Evolutionary conservation across 169 alveolate genomes (phyloP), one percentile per base, ranked within the genome.

Genomic region (Ichthyophthirius multifiliis): DNA sequence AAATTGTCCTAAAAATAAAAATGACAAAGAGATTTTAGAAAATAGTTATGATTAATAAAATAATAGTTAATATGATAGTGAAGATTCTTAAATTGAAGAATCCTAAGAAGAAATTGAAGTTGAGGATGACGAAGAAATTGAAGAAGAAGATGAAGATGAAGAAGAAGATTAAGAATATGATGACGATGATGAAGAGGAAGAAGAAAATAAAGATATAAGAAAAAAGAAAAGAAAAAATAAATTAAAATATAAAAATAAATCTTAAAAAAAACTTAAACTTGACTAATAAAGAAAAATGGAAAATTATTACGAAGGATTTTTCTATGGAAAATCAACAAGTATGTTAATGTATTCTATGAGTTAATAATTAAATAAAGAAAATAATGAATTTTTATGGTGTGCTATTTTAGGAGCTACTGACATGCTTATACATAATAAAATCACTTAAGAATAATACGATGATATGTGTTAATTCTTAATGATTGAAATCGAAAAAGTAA

Each of bases 331-430:
- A 39, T 76, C 86, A 71, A 81, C 81, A 23, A 16, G 80, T 43
- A 46, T 47, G 27, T 32, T 73, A 6, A 62, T 71, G 45, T 81
- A 71, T 55, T 31, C 46, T 12, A 37, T 81, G 15, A 48, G 80
- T n/a, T 48, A 48, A 47, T 41, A 71, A 55, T 16, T 55, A n/a
- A 81, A 81, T 81, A 76, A 81, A 37, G 82, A 71, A 13, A 46
- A 71, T 31, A 71, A 67, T 43, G 80, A 81, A 39, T 55, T 48
- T 35, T 48, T 81, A 48, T 81, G 86, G 86, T 55, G 27, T 30
- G 80, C 82, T 7, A 81, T 81, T n/a, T 32, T 81, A 1, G 86
- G 86, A 23, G 71, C 73, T 2, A 81, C 86, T 1, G 86, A 81
- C 73, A 64, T 76, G 12, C 73, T 35, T 30, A 48, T 81, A 9